phyloP scores from a whole-genome alignment of 192 early-diverging fungal genomes.

The Coemansia sp. region DNA sequence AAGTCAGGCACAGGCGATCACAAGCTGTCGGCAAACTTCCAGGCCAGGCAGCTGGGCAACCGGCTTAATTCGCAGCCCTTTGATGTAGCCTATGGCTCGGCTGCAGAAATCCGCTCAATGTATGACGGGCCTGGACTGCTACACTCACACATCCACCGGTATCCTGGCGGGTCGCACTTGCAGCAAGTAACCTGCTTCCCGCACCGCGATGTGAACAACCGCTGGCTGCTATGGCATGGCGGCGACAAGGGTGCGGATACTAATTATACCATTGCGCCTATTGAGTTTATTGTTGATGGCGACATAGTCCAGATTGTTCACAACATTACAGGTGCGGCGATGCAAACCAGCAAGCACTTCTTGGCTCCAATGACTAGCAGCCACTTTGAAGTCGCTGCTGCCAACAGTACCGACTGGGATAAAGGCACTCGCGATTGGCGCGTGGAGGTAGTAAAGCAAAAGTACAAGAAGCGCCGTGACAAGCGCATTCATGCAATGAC shows the following conservation, averaged over 20 bases:
- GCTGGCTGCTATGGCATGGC: constrained; percentile 54
- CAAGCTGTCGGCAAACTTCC: constrained; percentile 89
- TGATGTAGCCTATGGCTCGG: constrained; percentile 41
- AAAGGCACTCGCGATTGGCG: constrained; percentile 69
- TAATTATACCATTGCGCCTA: constrained; percentile 46
- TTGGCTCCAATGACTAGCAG: constrained; percentile 64
- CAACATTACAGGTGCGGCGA: constrained; percentile 55
- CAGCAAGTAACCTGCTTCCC: constrained; percentile 90
- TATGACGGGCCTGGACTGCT: constrained; percentile 49
- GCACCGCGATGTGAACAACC: constrained; percentile 73
- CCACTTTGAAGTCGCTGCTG: constrained; percentile 62
- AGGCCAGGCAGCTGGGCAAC: constrained; percentile 77
- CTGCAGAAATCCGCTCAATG: constrained; percentile 30
- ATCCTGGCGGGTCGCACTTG: constrained; percentile 64
- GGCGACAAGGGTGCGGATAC: constrained; percentile 30
- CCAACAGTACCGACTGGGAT: constrained; percentile 63
- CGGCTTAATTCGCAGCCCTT: constrained; percentile 55
- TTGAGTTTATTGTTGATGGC: constrained; percentile 65
- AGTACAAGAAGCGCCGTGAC: constrained; percentile 43
- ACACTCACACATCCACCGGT: constrained; percentile 63
- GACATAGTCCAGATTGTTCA: constrained; percentile 79
- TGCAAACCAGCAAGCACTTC: constrained; percentile 64
- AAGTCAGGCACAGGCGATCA: constrained; percentile 86
- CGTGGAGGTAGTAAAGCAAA: constrained; percentile 56
- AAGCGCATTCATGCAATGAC: constrained; percentile 59